These are phyloP conservation scores for Alternaria alternata DNA, from an alignment of 2,329 filamentous ascomycete genomes.

Conservation along the genomic window DNA sequence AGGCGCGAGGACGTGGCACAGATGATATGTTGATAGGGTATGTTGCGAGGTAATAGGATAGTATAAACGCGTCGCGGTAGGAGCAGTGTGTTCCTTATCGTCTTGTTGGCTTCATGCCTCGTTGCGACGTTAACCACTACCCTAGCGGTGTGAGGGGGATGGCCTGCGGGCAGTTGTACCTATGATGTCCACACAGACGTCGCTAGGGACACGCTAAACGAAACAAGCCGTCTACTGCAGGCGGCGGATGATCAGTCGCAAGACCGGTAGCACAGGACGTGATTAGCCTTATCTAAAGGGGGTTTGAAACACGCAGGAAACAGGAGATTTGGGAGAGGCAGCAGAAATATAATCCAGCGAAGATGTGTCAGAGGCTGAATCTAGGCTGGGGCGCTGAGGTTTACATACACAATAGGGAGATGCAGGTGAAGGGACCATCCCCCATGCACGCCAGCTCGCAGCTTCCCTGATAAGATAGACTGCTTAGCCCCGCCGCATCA, in stretches of 20 bases:
- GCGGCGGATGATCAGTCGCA: conserved; percentile 29
- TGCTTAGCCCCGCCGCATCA: not conserved
- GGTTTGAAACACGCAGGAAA: not conserved
- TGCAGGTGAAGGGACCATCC: not conserved
- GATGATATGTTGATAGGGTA: not conserved
- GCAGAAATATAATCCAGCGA: not conserved
- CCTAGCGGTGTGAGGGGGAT: conserved; percentile 30
- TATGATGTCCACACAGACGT: conserved; percentile 31
- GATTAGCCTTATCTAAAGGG: not conserved
- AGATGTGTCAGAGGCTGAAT: not conserved
- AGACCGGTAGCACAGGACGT: conserved; percentile 20
- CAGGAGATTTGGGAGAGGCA: not conserved
- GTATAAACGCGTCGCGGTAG: conserved; percentile 14
- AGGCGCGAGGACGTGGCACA: conserved; percentile 28
- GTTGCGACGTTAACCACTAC: conserved; percentile 22
- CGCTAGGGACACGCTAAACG: conserved; percentile 30
- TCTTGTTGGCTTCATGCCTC: conserved; percentile 27
- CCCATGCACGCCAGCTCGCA: conserved; percentile 3
- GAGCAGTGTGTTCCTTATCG: conserved; percentile 21
- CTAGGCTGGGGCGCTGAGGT: not conserved
- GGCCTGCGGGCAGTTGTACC: conserved; percentile 12
- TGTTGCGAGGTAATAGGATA: not conserved
- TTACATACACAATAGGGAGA: not conserved
- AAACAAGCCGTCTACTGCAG: conserved; percentile 28
- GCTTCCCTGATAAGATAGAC: conserved; percentile 16